Base-by-base conservation (phyloP, 116 monocot genomes). In the Thalassia testudinum region DNA sequence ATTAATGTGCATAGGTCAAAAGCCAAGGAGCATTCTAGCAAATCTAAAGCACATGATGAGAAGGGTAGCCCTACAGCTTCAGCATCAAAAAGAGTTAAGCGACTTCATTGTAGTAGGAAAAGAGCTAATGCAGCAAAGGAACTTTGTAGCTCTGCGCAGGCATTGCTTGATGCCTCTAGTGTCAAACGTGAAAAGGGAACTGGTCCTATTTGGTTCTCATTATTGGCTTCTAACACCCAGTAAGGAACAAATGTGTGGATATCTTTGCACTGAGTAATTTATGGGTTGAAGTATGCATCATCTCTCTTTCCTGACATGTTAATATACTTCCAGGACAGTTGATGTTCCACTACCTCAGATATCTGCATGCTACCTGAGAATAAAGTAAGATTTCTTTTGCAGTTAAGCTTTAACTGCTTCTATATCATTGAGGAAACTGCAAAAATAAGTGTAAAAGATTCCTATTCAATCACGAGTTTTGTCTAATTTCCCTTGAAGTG, bases 121-220 rank as follows among this genome's bases (percentile, higher is more conserved):
- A 71, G 72, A 72, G 49, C 60, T 38, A 21, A 23, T 30, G 21
- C 58, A 8, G n/a, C 67, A 45, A 77, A 60, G 24, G 71, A 68
- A 30, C 49, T 56, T 26, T 65, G 25, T 24, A 60, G 52, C 38
- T 64, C 67, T 25, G 63, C 77, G 57, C 81, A 88, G 67, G 72
- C 71, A 59, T 49, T 72, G n/a, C 56, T 81, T 44, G 78, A 75
- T 75, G 71, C 73, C 62, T 57, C 66, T 70, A 59, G 67, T 55
- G 67, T 52, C 65, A 68, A 66, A 52, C 62, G 58, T 62, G 79
- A 77, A 48, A 77, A 57, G 54, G 71, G 76, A 18, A 58, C 28
- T 13, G 51, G 55, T 66, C 82, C 89, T 21, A 54, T 97, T 49
- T 97, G 97, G 97, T 76, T 97, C 51, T 89, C 85, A 11, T 62